Evolutionary conservation across 768 basidiomycete genomes (phyloP).

Genomic region (Tephrocybe sp.): DNA sequence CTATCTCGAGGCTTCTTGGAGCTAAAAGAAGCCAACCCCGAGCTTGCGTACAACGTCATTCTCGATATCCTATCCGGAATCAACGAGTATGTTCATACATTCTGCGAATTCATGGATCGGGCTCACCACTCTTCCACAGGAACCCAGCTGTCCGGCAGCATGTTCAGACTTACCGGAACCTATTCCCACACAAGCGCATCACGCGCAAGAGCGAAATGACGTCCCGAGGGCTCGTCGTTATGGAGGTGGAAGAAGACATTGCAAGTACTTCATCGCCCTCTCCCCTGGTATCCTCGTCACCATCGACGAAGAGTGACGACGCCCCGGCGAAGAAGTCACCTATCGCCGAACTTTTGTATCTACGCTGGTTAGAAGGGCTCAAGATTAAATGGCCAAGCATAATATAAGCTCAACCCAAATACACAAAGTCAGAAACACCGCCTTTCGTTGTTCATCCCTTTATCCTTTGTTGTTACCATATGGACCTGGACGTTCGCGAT

Average conservation of each 20-base stretch:
- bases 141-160: constrained; percentile 79
- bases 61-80: constrained; percentile 89
- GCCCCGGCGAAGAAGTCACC: constrained; percentile 69
- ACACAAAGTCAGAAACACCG: neutral
- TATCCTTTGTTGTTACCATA: neutral
- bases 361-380: constrained; percentile 94
- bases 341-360: constrained; percentile 94
- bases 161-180: constrained; percentile 72
- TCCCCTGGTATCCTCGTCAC: constrained; percentile 25
- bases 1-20: constrained; percentile 88
- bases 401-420: constrained; percentile 24
- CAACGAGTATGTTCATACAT: constrained; percentile 68
- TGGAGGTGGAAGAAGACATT: constrained; percentile 77
- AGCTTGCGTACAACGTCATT: constrained; percentile 83
- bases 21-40: constrained; percentile 78
- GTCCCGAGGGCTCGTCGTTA: constrained; percentile 77
- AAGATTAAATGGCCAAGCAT: constrained; percentile 89
- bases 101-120: neutral
- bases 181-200: constrained; percentile 82
- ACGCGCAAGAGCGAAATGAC: constrained; percentile 86
- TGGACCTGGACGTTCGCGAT: neutral
- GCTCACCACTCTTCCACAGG: constrained; percentile 37
- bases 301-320: constrained; percentile 35
- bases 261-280: constrained; percentile 44
- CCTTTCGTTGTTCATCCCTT: too few species aligned